phyloP scores from a whole-genome alignment of 805 yeast genomes.

The Ogataea neopini region DNA sequence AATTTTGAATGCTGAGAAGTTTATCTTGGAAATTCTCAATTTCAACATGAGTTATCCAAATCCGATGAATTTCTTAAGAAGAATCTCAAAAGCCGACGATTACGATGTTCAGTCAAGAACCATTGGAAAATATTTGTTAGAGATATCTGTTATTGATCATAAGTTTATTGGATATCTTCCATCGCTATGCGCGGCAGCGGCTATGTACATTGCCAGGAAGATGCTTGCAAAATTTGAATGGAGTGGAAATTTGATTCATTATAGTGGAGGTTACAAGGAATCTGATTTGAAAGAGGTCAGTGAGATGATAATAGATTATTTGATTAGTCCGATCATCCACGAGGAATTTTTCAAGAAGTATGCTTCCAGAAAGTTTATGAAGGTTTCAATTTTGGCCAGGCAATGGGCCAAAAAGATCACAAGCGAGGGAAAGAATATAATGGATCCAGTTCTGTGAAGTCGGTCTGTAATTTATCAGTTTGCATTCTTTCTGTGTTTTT shows the following conservation, averaged over 20 bases:
- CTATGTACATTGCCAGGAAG: constrained; percentile 79
- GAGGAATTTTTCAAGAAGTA: constrained; percentile 94
- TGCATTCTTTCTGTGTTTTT: constrained; percentile 9
- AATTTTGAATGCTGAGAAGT: constrained; percentile 80
- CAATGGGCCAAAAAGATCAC: constrained; percentile 75
- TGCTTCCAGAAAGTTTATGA: constrained; percentile 84
- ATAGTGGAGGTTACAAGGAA: constrained; percentile 86
- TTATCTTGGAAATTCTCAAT: constrained; percentile 66
- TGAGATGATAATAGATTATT: constrained; percentile 72
- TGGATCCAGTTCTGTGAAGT: constrained; percentile 36
- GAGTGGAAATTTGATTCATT: constrained; percentile 86
- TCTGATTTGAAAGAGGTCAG: constrained; percentile 71
- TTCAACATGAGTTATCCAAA: constrained; percentile 83
- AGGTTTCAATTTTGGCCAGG: constrained; percentile 76
- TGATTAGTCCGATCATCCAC: constrained; percentile 79
- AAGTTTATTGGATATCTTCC: constrained; percentile 73
- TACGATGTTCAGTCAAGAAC: constrained; percentile 84
- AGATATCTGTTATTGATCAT: constrained; percentile 74
- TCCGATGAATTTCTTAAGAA: constrained; percentile 85
- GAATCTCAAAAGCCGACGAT: constrained; percentile 89
- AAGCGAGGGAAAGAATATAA: constrained; percentile 45
- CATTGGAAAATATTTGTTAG: constrained; percentile 80
- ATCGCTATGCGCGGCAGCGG: constrained; percentile 80
- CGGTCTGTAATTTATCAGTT: constrained; percentile 2
- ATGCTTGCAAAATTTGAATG: constrained; percentile 70